Evolutionary conservation across 192 early-diverging fungal species (phyloP), one percentile per base, ranked within the genome.

Genomic region (Coemansia sp.): DNA sequence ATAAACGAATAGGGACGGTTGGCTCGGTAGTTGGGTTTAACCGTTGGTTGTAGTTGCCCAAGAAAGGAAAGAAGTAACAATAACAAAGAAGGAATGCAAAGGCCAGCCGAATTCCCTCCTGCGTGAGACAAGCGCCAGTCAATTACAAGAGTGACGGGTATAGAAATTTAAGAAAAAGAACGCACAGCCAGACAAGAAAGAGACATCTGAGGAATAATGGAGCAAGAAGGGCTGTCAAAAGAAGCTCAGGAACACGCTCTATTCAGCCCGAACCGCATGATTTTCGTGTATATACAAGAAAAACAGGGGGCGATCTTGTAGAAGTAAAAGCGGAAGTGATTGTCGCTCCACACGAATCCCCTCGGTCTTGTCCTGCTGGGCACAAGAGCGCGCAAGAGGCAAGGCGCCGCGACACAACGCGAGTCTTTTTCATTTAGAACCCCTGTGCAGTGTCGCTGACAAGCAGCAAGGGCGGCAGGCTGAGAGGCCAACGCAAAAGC

Each of bases 301-400:
- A 55, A 55, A 21, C 21, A 17, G 22, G 23, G n/a, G 53, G 53
- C 14, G 26, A 43, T 43, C 41, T 43, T 43, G 41, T 16, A 17
- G 14, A 8, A 4, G 53, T 55, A 57, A 57, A 57, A 27, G 55
- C 55, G 55, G 55, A 57, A 57, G 29, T 57, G 55, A 57, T 57
- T 57, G 55, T 37, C 55, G 29, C 55, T 37, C 17, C 17, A 49
- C 47, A 49, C 47, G n/a, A 49, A 49, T 49, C 17, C 47, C 47
- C 16, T 7, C 19, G 16, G 41, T 4, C 16, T 43, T 43, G 41
- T 43, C 12, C 41, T n/a, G 41, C 7, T 8, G 41, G 12, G 12
- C 41, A 43, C 14, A 43, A 43, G 12, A 9, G 41, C 41, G 41
- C 41, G 41, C 41, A 43, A 43, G 41, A 43, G 41, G 10, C 41